Evolutionary conservation across 441 rosid species (phyloP).

Genomic region (Populus trichocarpa): DNA sequence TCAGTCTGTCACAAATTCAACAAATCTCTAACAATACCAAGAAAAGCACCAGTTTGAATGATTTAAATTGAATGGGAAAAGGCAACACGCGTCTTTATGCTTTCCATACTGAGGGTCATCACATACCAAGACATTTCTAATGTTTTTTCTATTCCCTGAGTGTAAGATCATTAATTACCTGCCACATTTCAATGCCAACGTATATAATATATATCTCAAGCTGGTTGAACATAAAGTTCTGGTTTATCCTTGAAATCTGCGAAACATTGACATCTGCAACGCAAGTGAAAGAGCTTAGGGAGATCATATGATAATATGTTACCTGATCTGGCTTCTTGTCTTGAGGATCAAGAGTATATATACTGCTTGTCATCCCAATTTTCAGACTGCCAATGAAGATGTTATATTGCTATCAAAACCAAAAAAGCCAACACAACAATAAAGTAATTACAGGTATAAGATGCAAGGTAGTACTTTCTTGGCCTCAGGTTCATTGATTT

Average conservation of each 20-base stretch:
- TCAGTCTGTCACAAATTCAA: constrained; percentile 49
- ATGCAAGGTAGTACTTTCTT: constrained; percentile 18
- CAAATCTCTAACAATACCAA: constrained; percentile 8
- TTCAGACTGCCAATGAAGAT: constrained; percentile 60
- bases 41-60: not conserved
- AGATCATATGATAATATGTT: not conserved
- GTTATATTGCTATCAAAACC: constrained; percentile 3
- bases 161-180: constrained; percentile 40
- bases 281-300: not conserved
- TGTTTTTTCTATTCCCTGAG: not conserved
- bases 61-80: not conserved
- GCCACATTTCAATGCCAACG: constrained; percentile 92
- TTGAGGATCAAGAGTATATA: constrained; percentile 70
- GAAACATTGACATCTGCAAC: constrained; percentile 36
- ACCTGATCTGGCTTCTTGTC: constrained; percentile 81
- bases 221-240: constrained; percentile 75
- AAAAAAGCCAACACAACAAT: not conserved
- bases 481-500: constrained; percentile 85
- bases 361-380: constrained; percentile 92
- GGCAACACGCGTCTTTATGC: constrained; percentile 65
- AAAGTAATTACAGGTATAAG: not conserved
- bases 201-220: constrained; percentile 45
- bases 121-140: constrained; percentile 71
- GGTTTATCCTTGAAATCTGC: constrained; percentile 94
- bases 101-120: constrained; percentile 83